Base-by-base conservation (phyloP, 768 basidiomycete species). In the Xerocomus brunneocitrinus region DNA sequence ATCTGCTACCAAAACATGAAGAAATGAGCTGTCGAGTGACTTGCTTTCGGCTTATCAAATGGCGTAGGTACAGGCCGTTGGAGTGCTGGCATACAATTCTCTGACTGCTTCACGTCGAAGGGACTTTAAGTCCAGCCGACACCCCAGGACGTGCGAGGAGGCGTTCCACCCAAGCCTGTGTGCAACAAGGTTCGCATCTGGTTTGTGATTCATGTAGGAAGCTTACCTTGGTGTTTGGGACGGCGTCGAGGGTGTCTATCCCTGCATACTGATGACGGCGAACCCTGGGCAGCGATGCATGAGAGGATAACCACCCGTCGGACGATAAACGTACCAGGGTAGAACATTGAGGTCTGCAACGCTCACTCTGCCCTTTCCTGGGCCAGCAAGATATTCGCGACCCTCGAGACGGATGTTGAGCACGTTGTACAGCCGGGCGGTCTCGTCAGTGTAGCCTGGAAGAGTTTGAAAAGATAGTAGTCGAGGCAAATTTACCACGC, bases 371-470 rank as follows among this genome's bases (percentile, higher is more conserved):
- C 87, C 89, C 50, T 74, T 74, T 0, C 81, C 85, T 8, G 83
- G 72, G 14, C 93, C 91, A 16, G 79, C 90, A 13, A 95, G 81
- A 66, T 79, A 95, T 38, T 93, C 90, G 16, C 87, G 79, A 49
- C 76, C 80, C 43, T 75, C 68, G 19, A 95, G 79, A 25, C 87
- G 81, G 46, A 84, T 82, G 61, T 95, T 83, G 40, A 95, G 78
- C 3, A 95, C 94, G n/a, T 80, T 74, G 65, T 88, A 93, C 24
- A 95, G 77, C 24, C 94, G 81, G 60, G 81, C 83, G 3, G 89
- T 89, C 76, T 95, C 94, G 25, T 90, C 83, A 24, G 74, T 59
- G 69, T 90, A 95, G 48, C 91, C 83, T 83, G 50, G 65, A 55
- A 61, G 65, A 49, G 46, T 56, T 5, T 32, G 46, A 16, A 45